Base-by-base conservation (phyloP, 495 filamentous ascomycete species). In the Amphirosellinia nigrospora region DNA sequence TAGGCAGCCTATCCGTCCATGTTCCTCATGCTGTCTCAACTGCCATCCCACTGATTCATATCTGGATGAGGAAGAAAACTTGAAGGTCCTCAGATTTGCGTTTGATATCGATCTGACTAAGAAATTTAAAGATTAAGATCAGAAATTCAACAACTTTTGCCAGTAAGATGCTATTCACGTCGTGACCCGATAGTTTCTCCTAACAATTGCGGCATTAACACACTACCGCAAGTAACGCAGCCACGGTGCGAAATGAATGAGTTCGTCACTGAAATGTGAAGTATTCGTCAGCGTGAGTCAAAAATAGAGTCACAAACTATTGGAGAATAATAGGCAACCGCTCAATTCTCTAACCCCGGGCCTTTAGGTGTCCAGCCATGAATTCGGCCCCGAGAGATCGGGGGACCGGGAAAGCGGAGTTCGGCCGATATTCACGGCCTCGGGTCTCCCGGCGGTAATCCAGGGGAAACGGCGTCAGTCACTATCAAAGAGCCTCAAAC, bases 321-420 rank as follows among this genome's bases (percentile, higher is more conserved):
- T 1, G 34, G 7, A 11, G 3, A 13, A 55, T 15, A 19, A 5
- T 46, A 23, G 13, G 6, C n/a, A 26, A 53, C 50, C 28, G 11
- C 50, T 23, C 6, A 56, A 28, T n/a, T 58, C 32, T 58, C 19
- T 19, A 1, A 21, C 23, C 58, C 38, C 19, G 19, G 34, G 34
- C 39, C n/a, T 32, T n/a, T 23, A 10, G n/a, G n/a, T n/a, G n/a
- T 19, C 2, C 0, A 32, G 39, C 4, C 15, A 28, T 43, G 36
- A 43, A 11, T 34, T 55, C 63, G 63, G 28, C 45, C 52, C 48
- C 48, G 52, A 66, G 43, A 56, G 19, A 10, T 66, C 63, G 63
- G 63, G 16, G 4, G n/a, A n/a, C n/a, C 2, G 26, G 9, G 13
- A 16, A 46, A 30, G 13, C 63, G 46, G 63, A 46, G 63, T 53